Conservation (phyloP, 2,329 filamentous ascomycete species). For the Ophiocordyceps sinensis region DNA sequence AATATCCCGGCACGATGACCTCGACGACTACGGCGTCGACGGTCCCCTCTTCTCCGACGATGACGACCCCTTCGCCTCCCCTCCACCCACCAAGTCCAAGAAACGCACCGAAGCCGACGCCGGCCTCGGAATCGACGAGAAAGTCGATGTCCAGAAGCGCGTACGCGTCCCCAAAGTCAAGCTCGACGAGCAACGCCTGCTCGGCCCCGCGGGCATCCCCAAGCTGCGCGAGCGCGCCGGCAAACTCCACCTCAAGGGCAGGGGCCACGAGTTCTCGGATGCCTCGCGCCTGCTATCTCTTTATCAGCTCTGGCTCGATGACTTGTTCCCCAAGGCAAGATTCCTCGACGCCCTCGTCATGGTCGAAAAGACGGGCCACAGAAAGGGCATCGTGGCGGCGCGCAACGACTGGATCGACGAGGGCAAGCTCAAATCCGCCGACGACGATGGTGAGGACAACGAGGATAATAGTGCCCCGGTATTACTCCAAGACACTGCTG, state of each 20-base stretch:
- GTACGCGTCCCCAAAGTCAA: slow-evolving; percentile 61
- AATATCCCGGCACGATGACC: slow-evolving; percentile 34
- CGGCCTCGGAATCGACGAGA: slow-evolving; percentile 68
- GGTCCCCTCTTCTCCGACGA: too few species aligned
- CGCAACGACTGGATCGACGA: slow-evolving; percentile 78
- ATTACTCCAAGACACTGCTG: not conserved
- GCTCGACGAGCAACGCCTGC: slow-evolving; percentile 68
- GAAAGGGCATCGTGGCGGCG: slow-evolving; percentile 59
- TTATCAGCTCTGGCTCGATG: slow-evolving; percentile 95
- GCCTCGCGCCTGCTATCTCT: slow-evolving; percentile 68
- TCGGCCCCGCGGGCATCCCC: slow-evolving; percentile 72
- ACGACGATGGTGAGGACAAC: slow-evolving; percentile 16
- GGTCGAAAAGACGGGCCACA: slow-evolving; percentile 87
- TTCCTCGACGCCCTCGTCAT: slow-evolving; percentile 82
- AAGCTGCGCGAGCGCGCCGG: slow-evolving; percentile 60
- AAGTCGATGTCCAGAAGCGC: slow-evolving; percentile 69
- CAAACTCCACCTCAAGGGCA: slow-evolving; percentile 71
- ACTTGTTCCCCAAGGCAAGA: slow-evolving; percentile 85
- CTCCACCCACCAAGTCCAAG: slow-evolving; percentile 22
- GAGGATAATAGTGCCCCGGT: slow-evolving; percentile 4
- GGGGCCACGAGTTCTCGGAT: slow-evolving; percentile 91
- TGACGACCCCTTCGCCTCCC: slow-evolving; percentile 35
- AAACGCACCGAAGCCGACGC: slow-evolving; percentile 35
- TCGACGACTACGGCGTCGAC: slow-evolving; percentile 64
- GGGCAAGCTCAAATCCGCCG: slow-evolving; percentile 36